Evolutionary conservation across 2,329 filamentous ascomycete species (phyloP).

Genomic region (Aspergillus cejpii): DNA sequence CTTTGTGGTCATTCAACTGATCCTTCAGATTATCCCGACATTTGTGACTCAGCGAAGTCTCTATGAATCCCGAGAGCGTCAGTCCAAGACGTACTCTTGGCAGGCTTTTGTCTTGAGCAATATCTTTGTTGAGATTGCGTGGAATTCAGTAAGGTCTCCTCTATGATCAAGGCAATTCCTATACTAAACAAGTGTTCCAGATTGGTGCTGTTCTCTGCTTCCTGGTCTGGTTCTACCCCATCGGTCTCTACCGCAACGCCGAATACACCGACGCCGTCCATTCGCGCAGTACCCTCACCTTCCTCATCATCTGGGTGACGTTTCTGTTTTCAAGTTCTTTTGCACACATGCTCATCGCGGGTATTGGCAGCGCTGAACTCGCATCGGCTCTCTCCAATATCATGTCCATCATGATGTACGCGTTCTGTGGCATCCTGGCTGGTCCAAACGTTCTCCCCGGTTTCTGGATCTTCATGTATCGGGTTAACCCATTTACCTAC

Average conservation of each 20-base stretch:
- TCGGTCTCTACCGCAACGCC: slow-evolving; percentile 38
- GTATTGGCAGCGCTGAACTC: background rate
- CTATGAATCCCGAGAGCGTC: slow-evolving; percentile 53
- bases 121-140: slow-evolving; percentile 63
- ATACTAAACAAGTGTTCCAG: slow-evolving; percentile 17
- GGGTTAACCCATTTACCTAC: slow-evolving; percentile 12
- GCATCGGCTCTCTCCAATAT: slow-evolving; percentile 1
- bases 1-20: slow-evolving; percentile 60
- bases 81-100: slow-evolving; percentile 66
- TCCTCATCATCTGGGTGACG: slow-evolving; percentile 57
- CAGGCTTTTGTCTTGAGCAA: slow-evolving; percentile 62
- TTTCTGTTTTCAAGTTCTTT: slow-evolving; percentile 63
- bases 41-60: slow-evolving; percentile 51
- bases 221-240: slow-evolving; percentile 59
- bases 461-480: slow-evolving; percentile 6
- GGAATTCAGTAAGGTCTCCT: slow-evolving; percentile 30
- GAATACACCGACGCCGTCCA: slow-evolving; percentile 26
- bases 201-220: slow-evolving; percentile 53
- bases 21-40: slow-evolving; percentile 49
- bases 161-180: background rate
- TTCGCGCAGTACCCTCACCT: slow-evolving; percentile 54
- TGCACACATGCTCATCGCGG: slow-evolving; percentile 61
- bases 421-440: slow-evolving; percentile 8
- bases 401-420: slow-evolving; percentile 2
- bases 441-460: slow-evolving; percentile 1